Evolutionary conservation across 768 basidiomycete species (phyloP), one percentile per base, ranked within the genome.

Genomic region (Tephrocybe rancida): DNA sequence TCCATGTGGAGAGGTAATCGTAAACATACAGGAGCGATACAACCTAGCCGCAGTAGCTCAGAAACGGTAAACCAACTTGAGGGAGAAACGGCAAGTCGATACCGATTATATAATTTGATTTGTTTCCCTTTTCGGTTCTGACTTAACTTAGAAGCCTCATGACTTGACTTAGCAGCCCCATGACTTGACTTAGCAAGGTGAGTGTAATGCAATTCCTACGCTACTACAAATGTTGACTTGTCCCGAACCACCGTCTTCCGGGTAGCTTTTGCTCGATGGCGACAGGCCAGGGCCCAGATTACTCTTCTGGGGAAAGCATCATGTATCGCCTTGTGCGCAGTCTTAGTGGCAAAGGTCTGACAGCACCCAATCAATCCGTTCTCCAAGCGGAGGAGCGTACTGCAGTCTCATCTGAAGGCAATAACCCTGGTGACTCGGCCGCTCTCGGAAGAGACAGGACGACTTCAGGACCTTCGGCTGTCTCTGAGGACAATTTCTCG

Each of bases 271-370:
- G 16, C 54, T 35, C 26, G 25, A 48, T 48, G 45, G 49, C n/a
- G 21, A 18, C 25, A 24, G 42, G 39, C 8, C 14, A 34, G 44
- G 11, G 9, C 4, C 11, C 34, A 19, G 24, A 16, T 0, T 21
- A 0, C 8, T 48, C 24, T 4, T 52, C 37, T 43, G 35, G 16
- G 29, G 47, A n/a, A n/a, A n/a, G 43, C 3, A 9, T 29, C 6
- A 38, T 55, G 22, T 38, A 46, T 19, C 44, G 49, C 16, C 29
- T 55, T 26, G 29, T 44, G 18, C 50, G 50, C 32, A 52, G 34
- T 34, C 13, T 44, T 6, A 44, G 50, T 35, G 48, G 54, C 21
- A 46, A 42, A 44, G 47, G 5, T 21, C 50, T 25, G n/a, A 37
- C 47, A 19, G 37, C 8, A 32, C 13, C 6, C 7, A 32, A 14